A percentile compares a stretch with the other conserved stretches of the same genome.
These are phyloP conservation scores for Tuber umbilicatum DNA, from an alignment of 495 filamentous ascomycete species.

Conservation along the genomic window DNA sequence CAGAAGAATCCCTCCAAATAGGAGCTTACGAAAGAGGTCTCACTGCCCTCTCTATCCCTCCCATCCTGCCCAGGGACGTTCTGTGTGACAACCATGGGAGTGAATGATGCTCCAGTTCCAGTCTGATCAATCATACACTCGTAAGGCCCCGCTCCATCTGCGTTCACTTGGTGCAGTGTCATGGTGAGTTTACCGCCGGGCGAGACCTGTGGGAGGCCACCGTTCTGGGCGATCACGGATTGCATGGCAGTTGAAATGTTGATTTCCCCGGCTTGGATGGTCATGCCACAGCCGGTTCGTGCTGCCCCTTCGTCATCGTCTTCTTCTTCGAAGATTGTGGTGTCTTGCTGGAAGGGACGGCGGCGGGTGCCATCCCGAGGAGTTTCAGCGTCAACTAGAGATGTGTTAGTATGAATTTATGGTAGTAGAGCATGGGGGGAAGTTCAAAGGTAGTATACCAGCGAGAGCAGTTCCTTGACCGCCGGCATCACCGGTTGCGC, in stretches of 20 bases:
- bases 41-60: conserved; percentile 5
- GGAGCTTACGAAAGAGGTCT: not conserved
- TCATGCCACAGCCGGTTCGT: conserved; percentile 41
- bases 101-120: conserved; percentile 46
- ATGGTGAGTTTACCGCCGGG: conserved; percentile 48
- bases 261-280: conserved; percentile 52
- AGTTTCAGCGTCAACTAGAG: conserved; percentile 46
- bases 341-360: conserved; percentile 51
- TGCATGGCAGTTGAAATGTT: conserved; percentile 47
- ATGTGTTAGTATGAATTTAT: conserved; percentile 23
- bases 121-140: conserved; percentile 50
- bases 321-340: conserved; percentile 48
- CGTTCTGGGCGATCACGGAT: conserved; percentile 47
- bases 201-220: conserved; percentile 49
- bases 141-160: conserved; percentile 50
- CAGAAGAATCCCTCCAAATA: not conserved
- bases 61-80: conserved; percentile 38
- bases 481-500: conserved; percentile 48
- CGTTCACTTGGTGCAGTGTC: conserved; percentile 52
- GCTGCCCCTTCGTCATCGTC: conserved; percentile 5
- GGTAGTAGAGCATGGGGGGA: not conserved
- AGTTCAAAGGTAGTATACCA: conserved; percentile 24
- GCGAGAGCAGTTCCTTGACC: conserved; percentile 43
- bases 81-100: conserved; percentile 27
- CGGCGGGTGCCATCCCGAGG: conserved; percentile 52